Conservation (phyloP, 352 stramenopile species). For the Globisporangium radiosum region DNA sequence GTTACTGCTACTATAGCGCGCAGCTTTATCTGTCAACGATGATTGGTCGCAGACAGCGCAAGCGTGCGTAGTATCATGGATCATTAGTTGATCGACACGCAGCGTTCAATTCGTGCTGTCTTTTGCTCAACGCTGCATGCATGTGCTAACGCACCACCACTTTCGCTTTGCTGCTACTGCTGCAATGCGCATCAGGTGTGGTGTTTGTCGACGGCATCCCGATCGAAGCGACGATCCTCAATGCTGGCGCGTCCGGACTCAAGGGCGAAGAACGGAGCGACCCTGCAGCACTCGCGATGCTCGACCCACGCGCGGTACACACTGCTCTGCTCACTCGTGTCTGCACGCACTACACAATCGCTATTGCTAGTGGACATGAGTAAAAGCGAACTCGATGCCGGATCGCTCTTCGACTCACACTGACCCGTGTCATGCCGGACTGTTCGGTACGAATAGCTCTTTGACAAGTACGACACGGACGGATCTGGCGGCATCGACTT, state of each 20-base stretch:
- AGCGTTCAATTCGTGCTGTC: no score
- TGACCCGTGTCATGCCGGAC: no score
- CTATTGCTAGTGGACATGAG: no score
- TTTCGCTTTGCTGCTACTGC: background rate
- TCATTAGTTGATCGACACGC: background rate
- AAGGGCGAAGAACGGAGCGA: constrained; percentile 36
- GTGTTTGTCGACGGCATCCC: constrained; percentile 72
- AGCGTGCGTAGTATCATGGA: constrained; percentile 24
- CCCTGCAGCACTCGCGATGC: constrained; percentile 27
- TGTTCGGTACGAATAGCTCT: constrained; percentile 33
- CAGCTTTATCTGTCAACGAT: constrained; percentile 13
- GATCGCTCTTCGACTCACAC: no score
- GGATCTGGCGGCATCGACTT: constrained; percentile 72
- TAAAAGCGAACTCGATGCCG: background rate
- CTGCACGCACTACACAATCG: background rate
- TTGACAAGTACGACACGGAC: constrained; percentile 79
- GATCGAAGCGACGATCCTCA: constrained; percentile 52
- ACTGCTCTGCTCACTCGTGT: background rate
- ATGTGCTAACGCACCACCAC: background rate
- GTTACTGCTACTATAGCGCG: no score
- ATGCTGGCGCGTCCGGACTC: constrained; percentile 35
- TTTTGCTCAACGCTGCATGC: no score
- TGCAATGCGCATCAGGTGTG: constrained; percentile 24
- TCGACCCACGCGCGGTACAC: constrained; percentile 42
- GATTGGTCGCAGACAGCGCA: constrained; percentile 48